Percentiles rank a stretch among this genome's conserved stretches.
Evolutionary conservation across 331 rosid genomes (phyloP).

Genomic region (Malus hybrid): DNA sequence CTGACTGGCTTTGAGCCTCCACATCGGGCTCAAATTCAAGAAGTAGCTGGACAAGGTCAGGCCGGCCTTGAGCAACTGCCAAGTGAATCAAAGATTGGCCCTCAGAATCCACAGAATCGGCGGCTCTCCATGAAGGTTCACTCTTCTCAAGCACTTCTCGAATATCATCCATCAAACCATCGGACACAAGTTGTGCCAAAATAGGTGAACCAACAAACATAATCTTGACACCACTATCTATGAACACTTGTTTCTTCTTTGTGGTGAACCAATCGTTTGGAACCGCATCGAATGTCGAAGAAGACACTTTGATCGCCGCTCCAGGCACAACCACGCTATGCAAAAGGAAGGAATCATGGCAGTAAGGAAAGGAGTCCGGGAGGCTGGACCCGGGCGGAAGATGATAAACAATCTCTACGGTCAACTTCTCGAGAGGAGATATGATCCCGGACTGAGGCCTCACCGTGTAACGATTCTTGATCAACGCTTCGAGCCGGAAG

Average conservation of each 20-base stretch:
- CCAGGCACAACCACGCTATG: slow-evolving; percentile 86
- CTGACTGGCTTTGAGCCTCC: slow-evolving; percentile 32
- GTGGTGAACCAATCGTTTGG: slow-evolving; percentile 79
- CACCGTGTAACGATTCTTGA: slow-evolving; percentile 52
- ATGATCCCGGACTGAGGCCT: slow-evolving; percentile 76
- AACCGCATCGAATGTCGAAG: slow-evolving; percentile 56
- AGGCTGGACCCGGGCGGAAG: slow-evolving; percentile 41
- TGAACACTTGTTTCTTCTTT: slow-evolving; percentile 69
- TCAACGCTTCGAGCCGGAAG: slow-evolving; percentile 57
- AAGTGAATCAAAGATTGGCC: slow-evolving; percentile 61
- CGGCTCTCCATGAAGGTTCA: slow-evolving; percentile 51
- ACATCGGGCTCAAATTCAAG: slow-evolving; percentile 59
- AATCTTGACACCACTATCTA: slow-evolving; percentile 61
- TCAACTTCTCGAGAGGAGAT: slow-evolving; percentile 60
- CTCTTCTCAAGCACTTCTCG: slow-evolving; percentile 64
- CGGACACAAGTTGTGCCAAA: slow-evolving; percentile 42
- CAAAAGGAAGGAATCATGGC: slow-evolving; percentile 64
- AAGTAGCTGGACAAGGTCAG: slow-evolving; percentile 65
- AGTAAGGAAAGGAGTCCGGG: slow-evolving; percentile 55
- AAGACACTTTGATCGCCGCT: slow-evolving; percentile 52
- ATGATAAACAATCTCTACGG: slow-evolving; percentile 49
- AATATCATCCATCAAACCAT: slow-evolving; percentile 56
- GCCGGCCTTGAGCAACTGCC: slow-evolving; percentile 40
- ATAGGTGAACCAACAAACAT: slow-evolving; percentile 46
- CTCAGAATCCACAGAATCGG: slow-evolving; percentile 37